Conservation (phyloP, 257 asterid species). For the Misopates orontium region DNA sequence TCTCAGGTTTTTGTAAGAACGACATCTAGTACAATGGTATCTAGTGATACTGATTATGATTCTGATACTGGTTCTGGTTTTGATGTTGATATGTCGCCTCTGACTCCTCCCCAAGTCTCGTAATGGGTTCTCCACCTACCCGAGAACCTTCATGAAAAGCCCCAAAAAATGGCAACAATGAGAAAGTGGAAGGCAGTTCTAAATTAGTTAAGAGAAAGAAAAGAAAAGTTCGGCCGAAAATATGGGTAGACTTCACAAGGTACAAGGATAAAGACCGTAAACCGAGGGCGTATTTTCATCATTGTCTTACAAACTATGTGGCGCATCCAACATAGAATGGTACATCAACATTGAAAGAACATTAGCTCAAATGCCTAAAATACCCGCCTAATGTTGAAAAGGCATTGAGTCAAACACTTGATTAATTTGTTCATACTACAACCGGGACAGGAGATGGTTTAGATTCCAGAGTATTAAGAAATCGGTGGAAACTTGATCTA, state of each 20-base stretch:
- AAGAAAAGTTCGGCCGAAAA: not conserved
- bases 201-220: no score
- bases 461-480: not conserved
- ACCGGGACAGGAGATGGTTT: not conserved
- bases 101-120: no score
- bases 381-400: not conserved
- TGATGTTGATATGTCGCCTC: no score
- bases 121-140: no score
- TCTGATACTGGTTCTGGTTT: no score
- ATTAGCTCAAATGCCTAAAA: not conserved
- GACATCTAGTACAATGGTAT: no score
- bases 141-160: no score
- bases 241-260: not conserved
- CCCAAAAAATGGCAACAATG: no score
- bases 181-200: no score
- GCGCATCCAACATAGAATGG: not conserved
- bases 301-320: not conserved
- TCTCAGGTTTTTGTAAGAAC: no score
- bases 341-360: not conserved
- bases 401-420: not conserved
- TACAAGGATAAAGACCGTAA: not conserved
- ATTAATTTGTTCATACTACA: not conserved
- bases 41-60: no score
- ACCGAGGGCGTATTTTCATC: not conserved
- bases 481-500: not conserved